Conservation (phyloP, 2,329 filamentous ascomycete species). For the Lasiodiplodia sp. region DNA sequence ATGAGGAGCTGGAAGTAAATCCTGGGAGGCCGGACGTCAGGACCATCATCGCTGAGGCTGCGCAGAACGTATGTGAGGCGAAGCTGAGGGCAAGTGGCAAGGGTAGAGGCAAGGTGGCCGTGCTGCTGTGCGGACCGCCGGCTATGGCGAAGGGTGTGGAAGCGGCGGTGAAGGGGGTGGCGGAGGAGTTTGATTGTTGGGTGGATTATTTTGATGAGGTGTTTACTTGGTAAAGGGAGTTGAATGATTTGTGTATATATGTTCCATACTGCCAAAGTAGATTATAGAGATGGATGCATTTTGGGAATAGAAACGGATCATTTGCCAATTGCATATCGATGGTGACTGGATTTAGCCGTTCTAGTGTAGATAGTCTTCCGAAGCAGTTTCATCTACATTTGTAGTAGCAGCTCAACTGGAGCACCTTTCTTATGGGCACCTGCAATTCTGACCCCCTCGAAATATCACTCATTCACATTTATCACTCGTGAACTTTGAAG, state of each 20-base stretch:
- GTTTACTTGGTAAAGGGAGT: slow-evolving; percentile 51
- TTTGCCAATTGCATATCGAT: background rate
- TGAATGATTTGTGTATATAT: background rate
- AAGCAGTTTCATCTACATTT: no score
- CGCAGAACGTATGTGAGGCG: slow-evolving; percentile 26
- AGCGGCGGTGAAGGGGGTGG: slow-evolving; percentile 47
- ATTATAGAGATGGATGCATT: background rate
- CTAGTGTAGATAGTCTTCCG: no score
- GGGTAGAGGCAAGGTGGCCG: slow-evolving; percentile 40
- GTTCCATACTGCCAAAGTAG: background rate
- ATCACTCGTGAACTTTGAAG: no score
- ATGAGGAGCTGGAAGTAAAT: background rate
- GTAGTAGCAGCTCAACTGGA: no score
- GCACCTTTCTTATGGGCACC: no score
- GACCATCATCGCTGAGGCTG: slow-evolving; percentile 44
- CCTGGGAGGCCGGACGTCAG: slow-evolving; percentile 51
- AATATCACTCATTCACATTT: no score
- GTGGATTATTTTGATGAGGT: slow-evolving; percentile 58
- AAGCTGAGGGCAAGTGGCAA: slow-evolving; percentile 37
- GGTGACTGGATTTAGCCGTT: no score
- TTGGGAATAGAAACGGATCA: background rate
- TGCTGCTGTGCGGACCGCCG: slow-evolving; percentile 56
- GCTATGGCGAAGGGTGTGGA: slow-evolving; percentile 56
- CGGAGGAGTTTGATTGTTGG: slow-evolving; percentile 41
- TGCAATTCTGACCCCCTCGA: no score